Evolutionary conservation across 441 rosid species (phyloP).

Genomic region (Erodium texanum): DNA sequence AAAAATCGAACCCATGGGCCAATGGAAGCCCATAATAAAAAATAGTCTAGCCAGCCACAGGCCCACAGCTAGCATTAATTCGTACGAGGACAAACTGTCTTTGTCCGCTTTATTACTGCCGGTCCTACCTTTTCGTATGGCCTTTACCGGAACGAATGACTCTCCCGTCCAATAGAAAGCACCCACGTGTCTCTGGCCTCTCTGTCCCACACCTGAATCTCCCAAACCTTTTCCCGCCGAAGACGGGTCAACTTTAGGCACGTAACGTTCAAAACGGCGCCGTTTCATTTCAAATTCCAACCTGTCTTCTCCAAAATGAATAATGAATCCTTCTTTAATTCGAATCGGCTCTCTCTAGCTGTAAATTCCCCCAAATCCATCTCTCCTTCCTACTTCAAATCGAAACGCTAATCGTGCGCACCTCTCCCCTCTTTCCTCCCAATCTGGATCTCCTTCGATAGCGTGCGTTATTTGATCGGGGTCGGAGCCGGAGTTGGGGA

Average conservation of each 20-base stretch:
- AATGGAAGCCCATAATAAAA: too few relatives aligned
- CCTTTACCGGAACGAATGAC: too few relatives aligned
- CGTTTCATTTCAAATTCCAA: neutral
- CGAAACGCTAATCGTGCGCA: neutral
- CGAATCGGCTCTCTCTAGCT: neutral
- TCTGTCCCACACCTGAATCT: neutral
- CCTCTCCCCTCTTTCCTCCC: neutral
- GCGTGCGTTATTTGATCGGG: too few relatives aligned
- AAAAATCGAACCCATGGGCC: too few relatives aligned
- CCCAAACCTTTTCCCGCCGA: neutral
- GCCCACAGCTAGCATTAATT: too few relatives aligned
- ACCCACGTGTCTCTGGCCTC: neutral
- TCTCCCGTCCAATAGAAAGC: neutral
- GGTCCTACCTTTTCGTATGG: too few relatives aligned
- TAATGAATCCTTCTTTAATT: neutral
- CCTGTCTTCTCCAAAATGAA: neutral
- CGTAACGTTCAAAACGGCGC: neutral
- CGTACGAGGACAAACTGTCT: too few relatives aligned
- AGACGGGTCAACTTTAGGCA: neutral
- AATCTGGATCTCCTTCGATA: neutral
- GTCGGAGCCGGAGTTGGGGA: neutral
- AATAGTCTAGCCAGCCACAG: too few relatives aligned
- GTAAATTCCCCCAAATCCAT: neutral
- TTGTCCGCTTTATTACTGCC: too few relatives aligned
- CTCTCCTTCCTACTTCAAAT: neutral